Percentiles rank a stretch among this genome's conserved stretches.
Evolutionary conservation across 1,284 basidiomycete species (phyloP).

Genomic region (Moniliella sp.): DNA sequence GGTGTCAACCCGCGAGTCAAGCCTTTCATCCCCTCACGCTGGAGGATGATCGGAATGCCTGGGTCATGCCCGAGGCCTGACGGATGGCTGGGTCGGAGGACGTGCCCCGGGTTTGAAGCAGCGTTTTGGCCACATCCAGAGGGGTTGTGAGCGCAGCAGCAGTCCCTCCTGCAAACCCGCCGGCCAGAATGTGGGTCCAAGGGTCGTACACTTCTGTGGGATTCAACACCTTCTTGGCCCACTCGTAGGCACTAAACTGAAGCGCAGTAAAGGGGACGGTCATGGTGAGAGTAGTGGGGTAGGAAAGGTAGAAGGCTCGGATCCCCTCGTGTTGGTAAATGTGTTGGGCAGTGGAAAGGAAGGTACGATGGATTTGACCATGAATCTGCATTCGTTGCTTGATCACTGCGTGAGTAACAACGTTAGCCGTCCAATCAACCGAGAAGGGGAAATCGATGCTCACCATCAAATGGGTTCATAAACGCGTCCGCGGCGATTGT

Average conservation of each 20-base stretch:
- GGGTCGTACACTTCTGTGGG: conserved; percentile 71
- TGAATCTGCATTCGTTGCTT: conserved; percentile 98
- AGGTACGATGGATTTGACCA: conserved; percentile 66
- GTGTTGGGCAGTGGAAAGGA: conserved; percentile 55
- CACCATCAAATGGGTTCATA: conserved; percentile 99
- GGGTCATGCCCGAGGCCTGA: conserved; percentile 58
- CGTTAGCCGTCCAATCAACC: not conserved
- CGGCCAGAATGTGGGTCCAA: conserved; percentile 65
- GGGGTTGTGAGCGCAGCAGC: conserved; percentile 82
- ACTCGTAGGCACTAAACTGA: conserved; percentile 91
- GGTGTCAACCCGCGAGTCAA: conserved; percentile 73
- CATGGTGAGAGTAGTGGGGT: conserved; percentile 82
- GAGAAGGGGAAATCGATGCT: conserved; percentile 19
- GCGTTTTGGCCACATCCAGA: conserved; percentile 88
- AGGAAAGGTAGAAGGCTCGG: conserved; percentile 85
- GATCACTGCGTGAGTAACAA: conserved; percentile 43
- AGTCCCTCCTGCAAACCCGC: conserved; percentile 73
- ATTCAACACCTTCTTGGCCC: conserved; percentile 68
- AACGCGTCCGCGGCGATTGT: conserved; percentile 86
- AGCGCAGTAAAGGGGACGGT: conserved; percentile 93
- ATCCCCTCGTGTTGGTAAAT: conserved; percentile 72
- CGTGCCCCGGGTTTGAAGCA: conserved; percentile 77
- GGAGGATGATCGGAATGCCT: conserved; percentile 76
- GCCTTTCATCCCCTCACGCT: conserved; percentile 60
- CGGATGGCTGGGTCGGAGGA: conserved; percentile 62